These are phyloP conservation scores for Fraxinus sp. DNA, from an alignment of 305 asterid species.

Conservation along the genomic window DNA sequence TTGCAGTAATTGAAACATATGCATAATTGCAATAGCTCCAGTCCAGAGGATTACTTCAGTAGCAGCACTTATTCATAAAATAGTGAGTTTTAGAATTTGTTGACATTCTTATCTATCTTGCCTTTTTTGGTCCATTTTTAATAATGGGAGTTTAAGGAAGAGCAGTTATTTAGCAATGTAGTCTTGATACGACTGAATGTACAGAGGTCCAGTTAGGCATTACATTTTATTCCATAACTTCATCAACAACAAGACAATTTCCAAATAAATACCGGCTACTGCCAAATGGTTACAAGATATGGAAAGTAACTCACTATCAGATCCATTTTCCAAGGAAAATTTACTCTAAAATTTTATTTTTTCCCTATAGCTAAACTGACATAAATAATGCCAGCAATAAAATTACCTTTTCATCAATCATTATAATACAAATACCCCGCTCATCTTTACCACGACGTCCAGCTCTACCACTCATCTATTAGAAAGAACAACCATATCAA, in stretches of 20 bases:
- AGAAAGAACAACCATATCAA: slow-evolving; percentile 33
- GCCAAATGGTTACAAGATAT: slow-evolving; percentile 11
- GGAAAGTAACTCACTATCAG: slow-evolving; percentile 5
- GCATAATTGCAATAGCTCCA: background rate
- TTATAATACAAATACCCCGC: slow-evolving; percentile 89
- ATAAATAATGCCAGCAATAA: background rate
- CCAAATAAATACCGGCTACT: slow-evolving; percentile 1
- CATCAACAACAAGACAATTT: background rate
- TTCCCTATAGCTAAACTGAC: background rate
- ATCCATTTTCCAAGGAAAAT: background rate
- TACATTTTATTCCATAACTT: background rate
- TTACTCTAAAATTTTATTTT: background rate
- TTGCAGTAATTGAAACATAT: background rate
- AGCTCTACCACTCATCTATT: slow-evolving; percentile 99
- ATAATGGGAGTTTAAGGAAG: background rate
- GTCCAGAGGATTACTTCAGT: slow-evolving; percentile 1
- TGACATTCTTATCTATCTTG: background rate
- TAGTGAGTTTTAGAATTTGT: background rate
- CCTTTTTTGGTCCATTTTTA: background rate
- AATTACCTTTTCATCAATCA: slow-evolving; percentile 88
- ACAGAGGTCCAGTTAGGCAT: background rate
- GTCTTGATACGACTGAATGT: background rate
- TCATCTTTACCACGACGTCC: slow-evolving; percentile 99
- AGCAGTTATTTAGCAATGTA: background rate
- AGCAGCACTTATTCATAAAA: background rate